Evolutionary conservation across 2,329 filamentous ascomycete genomes (phyloP), one percentile per base, ranked within the genome.

Genomic region (Fusarium oxysporum): DNA sequence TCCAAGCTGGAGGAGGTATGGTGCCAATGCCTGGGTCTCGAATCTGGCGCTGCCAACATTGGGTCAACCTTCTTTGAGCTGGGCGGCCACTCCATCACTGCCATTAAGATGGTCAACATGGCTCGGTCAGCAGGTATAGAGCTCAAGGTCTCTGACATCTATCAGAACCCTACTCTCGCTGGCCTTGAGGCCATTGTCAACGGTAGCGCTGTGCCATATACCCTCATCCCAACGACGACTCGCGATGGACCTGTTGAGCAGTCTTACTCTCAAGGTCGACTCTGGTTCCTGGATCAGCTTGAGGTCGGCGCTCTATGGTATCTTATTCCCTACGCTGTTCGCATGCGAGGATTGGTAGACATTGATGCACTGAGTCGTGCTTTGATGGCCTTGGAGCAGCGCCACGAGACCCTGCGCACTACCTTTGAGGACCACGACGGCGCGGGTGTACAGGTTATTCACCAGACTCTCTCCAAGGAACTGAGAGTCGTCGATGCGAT

Each of bases 401-500:
- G 61, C 0, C 64, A 67, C 2, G 59, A 67, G 12, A 64, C 64
- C 0, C 0, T 67, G 7, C 33, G 64, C 0, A 68, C 65, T 17
- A 61, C 54, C 0, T 68, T 68, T 5, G 48, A 51, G n/a, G 28
- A 60, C 3, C 43, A 37, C 1, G 61, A 65, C 2, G 65, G 65
- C 8, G 17, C 14, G 0, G 54, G 55, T 7, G 47, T 68, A 0
- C 61, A 68, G 3, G 11, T 51, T 6, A 28, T 61, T 17, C 65
- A 65, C 10, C 5, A 59, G 2, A 37, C 12, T 2, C 53, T 54
- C 7, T 11, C 6, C 5, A 1, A 76, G 76, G 10, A 73, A 7
- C 7, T 71, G 6, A 37, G 35, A 16, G 32, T 71, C 1, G 33
- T 97, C 6, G 94, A 97, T 79, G 89, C 94, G 17, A 89, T 89